Conservation (phyloP, 257 asterid species). For the Thymus quinquecostatus region DNA sequence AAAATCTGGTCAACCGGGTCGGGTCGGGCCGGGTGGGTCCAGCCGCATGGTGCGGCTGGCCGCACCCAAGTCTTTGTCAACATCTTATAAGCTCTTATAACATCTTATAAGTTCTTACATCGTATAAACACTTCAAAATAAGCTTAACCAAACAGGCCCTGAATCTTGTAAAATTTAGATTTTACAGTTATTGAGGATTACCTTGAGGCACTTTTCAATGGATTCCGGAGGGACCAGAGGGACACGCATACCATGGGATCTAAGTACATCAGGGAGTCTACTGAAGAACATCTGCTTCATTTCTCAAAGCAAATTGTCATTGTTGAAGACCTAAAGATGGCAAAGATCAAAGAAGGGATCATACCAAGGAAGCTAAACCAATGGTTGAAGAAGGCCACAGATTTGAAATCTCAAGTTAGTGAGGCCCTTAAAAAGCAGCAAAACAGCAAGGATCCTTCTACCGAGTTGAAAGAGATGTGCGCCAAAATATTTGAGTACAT, state of each 20-base stretch:
- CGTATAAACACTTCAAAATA: too few relatives aligned
- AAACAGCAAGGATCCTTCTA: not conserved
- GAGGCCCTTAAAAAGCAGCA: not conserved
- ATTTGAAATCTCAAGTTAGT: too few relatives aligned
- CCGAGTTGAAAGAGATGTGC: not conserved
- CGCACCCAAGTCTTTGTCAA: too few relatives aligned
- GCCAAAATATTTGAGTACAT: not conserved
- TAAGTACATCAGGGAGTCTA: not conserved
- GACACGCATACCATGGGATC: not conserved
- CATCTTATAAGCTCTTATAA: too few relatives aligned
- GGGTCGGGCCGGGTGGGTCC: too few relatives aligned
- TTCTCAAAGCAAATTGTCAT: constrained; percentile 1
- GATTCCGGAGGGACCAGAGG: not conserved
- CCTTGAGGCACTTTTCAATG: not conserved
- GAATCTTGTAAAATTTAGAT: not conserved
- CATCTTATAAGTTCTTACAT: not conserved
- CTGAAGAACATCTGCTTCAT: not conserved
- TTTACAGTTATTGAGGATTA: not conserved
- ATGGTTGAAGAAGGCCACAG: too few relatives aligned
- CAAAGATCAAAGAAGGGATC: not conserved
- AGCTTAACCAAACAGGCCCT: too few relatives aligned
- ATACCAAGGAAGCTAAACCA: too few relatives aligned
- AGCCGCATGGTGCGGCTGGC: too few relatives aligned
- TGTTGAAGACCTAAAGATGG: not conserved
- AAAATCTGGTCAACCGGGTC: too few relatives aligned